Evolutionary conservation across 345 rosid genomes (phyloP), one percentile per base, ranked within the genome.

Genomic region (Gynandropsis gynandra): DNA sequence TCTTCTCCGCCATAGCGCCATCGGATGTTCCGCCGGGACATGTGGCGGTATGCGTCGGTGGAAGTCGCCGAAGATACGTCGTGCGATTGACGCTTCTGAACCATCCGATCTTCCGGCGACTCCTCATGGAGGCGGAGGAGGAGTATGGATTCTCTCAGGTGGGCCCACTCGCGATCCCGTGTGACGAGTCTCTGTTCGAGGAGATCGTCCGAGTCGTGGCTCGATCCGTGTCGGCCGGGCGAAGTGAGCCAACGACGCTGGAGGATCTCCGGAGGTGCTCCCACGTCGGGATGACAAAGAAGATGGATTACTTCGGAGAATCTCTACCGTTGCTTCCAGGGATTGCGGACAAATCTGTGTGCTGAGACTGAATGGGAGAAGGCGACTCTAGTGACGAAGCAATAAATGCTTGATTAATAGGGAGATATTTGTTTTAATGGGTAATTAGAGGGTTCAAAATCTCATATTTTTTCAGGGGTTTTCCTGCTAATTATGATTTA

Each of bases 21-120:
- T 46, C 82, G 7, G 89, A 77, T 16, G 93, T 92, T 0, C 96
- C 98, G 0, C 70, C 76, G 0, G 96, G 98, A 0, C 95, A 92
- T 76, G 75, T 92, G 31, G 96, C 98, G 0, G 70, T 92, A 31
- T 57, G 74, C 59, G 96, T 87, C 1, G 98, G 96, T 0, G 49
- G 21, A 39, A 69, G 72, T 17, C 59, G 65, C 29, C 70, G 63
- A 47, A 67, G 95, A 67, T 92, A 76, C 41, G 60, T 92, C 33
- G 81, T 92, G 1, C 89, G 82, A 0, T 87, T 87, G 12, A 74
- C 83, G 54, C 69, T 74, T 77, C 84, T 92, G 10, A 92, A 87
- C 70, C 93, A 87, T 59, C 98, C 96, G 1, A 72, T 82, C 31
- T 87, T 92, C 71, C 61, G 65, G 42, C 59, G 63, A 0, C 82